These are phyloP conservation scores for Chalciporus piperatus DNA, from an alignment of 768 basidiomycete genomes.

Conservation along the genomic window DNA sequence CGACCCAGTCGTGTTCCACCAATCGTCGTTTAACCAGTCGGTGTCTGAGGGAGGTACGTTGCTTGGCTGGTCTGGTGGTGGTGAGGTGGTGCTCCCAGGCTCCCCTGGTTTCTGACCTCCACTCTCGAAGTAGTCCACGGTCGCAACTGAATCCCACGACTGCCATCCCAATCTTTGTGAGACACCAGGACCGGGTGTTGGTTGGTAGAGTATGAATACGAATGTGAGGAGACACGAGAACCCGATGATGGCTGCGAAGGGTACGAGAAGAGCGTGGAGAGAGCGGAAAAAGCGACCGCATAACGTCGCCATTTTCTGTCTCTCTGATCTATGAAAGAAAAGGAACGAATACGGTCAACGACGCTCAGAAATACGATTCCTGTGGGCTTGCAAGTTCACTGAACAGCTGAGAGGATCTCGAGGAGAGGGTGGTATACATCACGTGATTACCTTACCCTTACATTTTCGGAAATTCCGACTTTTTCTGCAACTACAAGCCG, in stretches of 20 bases:
- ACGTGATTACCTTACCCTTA: neutral
- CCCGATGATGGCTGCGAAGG: constrained; percentile 56
- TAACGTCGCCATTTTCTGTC: constrained; percentile 38
- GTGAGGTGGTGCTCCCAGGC: constrained; percentile 3
- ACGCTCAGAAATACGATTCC: neutral
- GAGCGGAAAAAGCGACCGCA: constrained; percentile 48
- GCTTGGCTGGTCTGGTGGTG: constrained; percentile 7
- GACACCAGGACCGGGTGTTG: constrained; percentile 66
- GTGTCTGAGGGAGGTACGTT: constrained; percentile 13
- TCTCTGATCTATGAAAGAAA: neutral
- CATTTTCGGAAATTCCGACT: constrained; percentile 1
- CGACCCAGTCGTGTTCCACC: constrained; percentile 17
- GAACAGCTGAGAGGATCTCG: neutral
- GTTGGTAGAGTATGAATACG: constrained; percentile 80
- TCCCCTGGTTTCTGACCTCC: neutral
- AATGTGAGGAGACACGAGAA: constrained; percentile 75
- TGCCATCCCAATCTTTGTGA: constrained; percentile 85
- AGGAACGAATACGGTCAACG: constrained; percentile 9
- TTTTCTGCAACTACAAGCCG: neutral
- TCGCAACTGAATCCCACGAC: constrained; percentile 68
- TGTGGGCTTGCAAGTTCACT: neutral
- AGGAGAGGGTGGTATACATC: neutral
- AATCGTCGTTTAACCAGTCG: constrained; percentile 12
- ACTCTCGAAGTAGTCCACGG: constrained; percentile 13
- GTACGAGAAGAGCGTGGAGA: constrained; percentile 53